Base-by-base conservation (phyloP, 2,329 filamentous ascomycete genomes). In the Penicillium sp. region DNA sequence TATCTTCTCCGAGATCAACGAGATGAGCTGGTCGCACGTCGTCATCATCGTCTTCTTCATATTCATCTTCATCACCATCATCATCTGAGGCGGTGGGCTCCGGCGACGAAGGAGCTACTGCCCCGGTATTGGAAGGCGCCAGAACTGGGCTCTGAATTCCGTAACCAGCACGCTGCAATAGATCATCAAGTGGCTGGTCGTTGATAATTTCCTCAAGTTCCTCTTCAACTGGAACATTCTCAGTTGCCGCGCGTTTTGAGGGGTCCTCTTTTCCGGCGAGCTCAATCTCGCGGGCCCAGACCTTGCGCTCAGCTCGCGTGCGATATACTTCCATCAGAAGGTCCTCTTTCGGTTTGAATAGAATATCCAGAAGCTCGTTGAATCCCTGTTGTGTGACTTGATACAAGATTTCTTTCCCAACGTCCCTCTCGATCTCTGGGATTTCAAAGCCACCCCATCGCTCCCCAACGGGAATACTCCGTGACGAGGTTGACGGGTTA, bases 311-410 rank as follows among this genome's bases (percentile, higher is more conserved):
- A 10, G 78, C 77, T 61, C 83, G 84, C 0, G 88, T 90, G 49
- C 83, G 80, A 9, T 84, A 83, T 12, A 87, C 87, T 54, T 86
- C 82, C 58, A 94, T 77, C 1, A 91, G 87, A 19, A 90, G 73
- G 61, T 93, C 87, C 73, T 97, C 93, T 63, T 89, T 88, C 5
- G 83, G 81, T 65, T 89, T 89, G 78, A 99, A 99, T 0, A 99
- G 81, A 1, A 87, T 83, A 69, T 97, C 91, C 0, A 99, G 83
- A 2, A 97, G 80, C 75, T 97, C 92, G 68, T 97, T 97, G 77
- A 96, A 91, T 0, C 91, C 89, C 73, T 96, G 89, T 73, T 97
- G 92, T 0, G 91, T 92, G 33, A 96, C 87, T 72, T 96, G 90
- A 69, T 96, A 97, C 1, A 97, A 79, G 4, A 97, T 89, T 70